Evolutionary conservation across 164 flowering plant genomes (phyloP), one percentile per base, ranked within the genome.

Genomic region (Protea cynaroides): DNA sequence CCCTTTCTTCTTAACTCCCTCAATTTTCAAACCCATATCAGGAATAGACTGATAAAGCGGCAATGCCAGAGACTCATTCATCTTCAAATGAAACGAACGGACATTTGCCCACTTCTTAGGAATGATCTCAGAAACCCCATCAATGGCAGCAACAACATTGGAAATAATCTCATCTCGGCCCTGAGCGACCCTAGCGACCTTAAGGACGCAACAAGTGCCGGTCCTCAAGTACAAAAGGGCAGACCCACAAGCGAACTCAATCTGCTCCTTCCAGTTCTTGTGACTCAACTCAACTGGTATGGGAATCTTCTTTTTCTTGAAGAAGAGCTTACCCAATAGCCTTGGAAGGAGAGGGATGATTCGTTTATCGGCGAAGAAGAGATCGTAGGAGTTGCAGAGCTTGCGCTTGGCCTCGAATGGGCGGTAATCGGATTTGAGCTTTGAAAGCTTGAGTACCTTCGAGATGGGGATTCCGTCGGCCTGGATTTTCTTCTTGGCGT

Each of bases 261-360:
- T 71, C 80, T 93, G 93, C 78, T 80, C 86, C 67, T 82, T 88
- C 96, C 95, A 86, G 58, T 86, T 86, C 76, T 75, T 75, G 29
- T 83, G 83, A 18, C 56, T 68, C 76, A 92, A 75, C 56, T 90
- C 84, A 25, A 93, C 71, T 2, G 88, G 81, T 59, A 93, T 72
- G 7, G 98, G 98, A 59, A 85, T 75, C 84, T 84, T 90, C 84
- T 82, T 88, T 83, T 84, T 89, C 89, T 75, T 84, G 59, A 77
- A 93, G 68, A 93, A 93, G 37, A 80, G 70, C 87, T 88, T 93
- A 50, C 98, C 98, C 38, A 90, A 40, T 36, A 82, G 23, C 76
- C 75, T 78, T 1, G 96, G 96, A 34, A 92, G 65, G 25, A 84
- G 52, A 0, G 83, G 88, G 10, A 86, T 66, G 1, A 86, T 53